Conservation (phyloP, 169 alveolate genomes). For the Eimeria mitis region DNA sequence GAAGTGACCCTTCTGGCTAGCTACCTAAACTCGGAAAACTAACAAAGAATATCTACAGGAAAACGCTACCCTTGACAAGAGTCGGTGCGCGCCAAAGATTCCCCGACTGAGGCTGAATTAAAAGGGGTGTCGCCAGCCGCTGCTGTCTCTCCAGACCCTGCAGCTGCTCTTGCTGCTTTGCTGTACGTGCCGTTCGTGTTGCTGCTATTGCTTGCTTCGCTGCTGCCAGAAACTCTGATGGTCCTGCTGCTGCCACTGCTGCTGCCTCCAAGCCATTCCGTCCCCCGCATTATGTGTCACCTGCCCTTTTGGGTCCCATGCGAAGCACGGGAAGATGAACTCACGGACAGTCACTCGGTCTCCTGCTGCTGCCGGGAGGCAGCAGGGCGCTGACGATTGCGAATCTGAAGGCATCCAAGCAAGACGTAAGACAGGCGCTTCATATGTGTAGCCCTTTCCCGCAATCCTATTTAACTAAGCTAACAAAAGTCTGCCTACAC, state of each 20-base stretch:
- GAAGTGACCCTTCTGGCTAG: neutral
- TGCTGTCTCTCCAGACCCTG: neutral
- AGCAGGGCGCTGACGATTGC: conserved; percentile 47
- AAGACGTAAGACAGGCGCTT: neutral
- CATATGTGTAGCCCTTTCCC: neutral
- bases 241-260: neutral
- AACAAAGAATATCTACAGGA: neutral
- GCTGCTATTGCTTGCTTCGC: neutral
- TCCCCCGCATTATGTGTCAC: neutral
- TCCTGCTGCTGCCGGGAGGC: conserved; percentile 36
- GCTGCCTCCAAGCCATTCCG: neutral
- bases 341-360: neutral
- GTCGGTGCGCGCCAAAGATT: neutral
- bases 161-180: neutral
- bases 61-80: neutral
- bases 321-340: neutral
- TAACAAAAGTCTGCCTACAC: neutral
- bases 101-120: neutral
- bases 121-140: neutral
- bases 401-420: conserved; percentile 15
- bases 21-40: neutral
- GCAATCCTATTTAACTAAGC: neutral
- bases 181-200: neutral
- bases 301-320: neutral
- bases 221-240: neutral